Base-by-base conservation (phyloP, 2,329 filamentous ascomycete genomes). In the Pseudocercospora musae region DNA sequence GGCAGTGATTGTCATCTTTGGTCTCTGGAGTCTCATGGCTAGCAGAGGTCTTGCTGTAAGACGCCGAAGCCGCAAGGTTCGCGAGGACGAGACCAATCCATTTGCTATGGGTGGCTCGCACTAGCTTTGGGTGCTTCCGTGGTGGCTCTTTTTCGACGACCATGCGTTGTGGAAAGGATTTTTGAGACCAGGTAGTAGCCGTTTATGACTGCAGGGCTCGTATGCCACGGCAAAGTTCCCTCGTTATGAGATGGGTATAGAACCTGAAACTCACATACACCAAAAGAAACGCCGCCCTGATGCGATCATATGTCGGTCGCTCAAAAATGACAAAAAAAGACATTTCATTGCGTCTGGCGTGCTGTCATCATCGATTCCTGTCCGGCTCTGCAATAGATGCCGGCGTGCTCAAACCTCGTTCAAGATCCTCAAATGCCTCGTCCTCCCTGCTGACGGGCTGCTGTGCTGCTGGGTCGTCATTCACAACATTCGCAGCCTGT, bases 381-480 rank as follows among this genome's bases (percentile, higher is more conserved):
- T 68, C 66, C 55, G 66, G 66, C 23, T 54, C 52, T 31, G 49
- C 27, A 18, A 52, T 25, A 21, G 57, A 31, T 18, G 57, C 40
- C 31, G 48, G 33, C 48, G 55, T 59, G 5, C 48, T 56, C 40
- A 71, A 54, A 10, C 74, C 74, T 40, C 71, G 62, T 68, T 76
- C 74, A 40, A 76, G 57, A 65, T 76, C 74, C 58, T 75, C 73
- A 62, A 73, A 71, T 23, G 70, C 71, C 62, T 74, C 72, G 53
- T 73, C 71, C 50, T 73, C 73, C 23, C 72, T 58, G 31, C 70
- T 71, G 6, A 76, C 68, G 20, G 74, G 73, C 53, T 68, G 67
- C 27, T 69, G 66, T 11, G 73, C 67, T 33, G 61, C 67, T 3
- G 73, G 72, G 53, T 75, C 73, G 49, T 71, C 72, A 59, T 75